Conservation (phyloP, 768 basidiomycete species). For the Kwoniella sp. region DNA sequence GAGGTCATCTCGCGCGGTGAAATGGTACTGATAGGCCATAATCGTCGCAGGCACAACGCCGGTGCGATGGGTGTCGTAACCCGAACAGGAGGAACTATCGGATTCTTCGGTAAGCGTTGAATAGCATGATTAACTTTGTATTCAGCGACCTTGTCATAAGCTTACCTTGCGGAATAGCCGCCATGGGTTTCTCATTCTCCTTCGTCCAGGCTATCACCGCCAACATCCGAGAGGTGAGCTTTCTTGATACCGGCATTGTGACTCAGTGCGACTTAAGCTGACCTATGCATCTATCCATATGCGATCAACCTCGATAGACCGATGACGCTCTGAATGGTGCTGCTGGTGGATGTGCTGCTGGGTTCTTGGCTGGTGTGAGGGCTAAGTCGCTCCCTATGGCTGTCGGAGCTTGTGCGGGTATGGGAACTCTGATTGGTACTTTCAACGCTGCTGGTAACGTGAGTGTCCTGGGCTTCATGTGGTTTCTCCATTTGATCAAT, state of each 20-base stretch:
- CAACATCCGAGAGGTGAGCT: slow-evolving; percentile 67
- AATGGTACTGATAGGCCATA: no score
- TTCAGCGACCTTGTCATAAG: no score
- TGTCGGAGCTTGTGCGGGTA: slow-evolving; percentile 72
- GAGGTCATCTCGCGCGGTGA: no score
- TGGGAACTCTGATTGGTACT: slow-evolving; percentile 78
- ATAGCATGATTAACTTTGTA: no score
- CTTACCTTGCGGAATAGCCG: no score
- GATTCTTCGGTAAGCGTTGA: slow-evolving; percentile 75
- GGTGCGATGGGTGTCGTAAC: slow-evolving; percentile 86
- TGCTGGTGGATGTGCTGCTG: slow-evolving; percentile 87
- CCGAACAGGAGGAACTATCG: slow-evolving; percentile 84
- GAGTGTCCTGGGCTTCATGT: no score
- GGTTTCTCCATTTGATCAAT: neutral
- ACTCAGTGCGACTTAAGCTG: slow-evolving; percentile 12
- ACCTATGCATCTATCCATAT: neutral
- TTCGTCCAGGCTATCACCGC: slow-evolving; percentile 78
- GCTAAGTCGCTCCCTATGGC: slow-evolving; percentile 83
- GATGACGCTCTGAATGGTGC: slow-evolving; percentile 82
- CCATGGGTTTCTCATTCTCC: slow-evolving; percentile 84
- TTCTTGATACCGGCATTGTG: slow-evolving; percentile 50
- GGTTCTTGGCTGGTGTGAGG: slow-evolving; percentile 84
- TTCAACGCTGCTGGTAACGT: slow-evolving; percentile 75
- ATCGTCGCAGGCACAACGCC: slow-evolving; percentile 63
- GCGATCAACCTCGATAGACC: no score